A percentile compares a stretch with the other conserved stretches of the same genome.
These are phyloP conservation scores for Knufia petricola DNA, from an alignment of 2,329 filamentous ascomycete genomes.

Conservation along the genomic window DNA sequence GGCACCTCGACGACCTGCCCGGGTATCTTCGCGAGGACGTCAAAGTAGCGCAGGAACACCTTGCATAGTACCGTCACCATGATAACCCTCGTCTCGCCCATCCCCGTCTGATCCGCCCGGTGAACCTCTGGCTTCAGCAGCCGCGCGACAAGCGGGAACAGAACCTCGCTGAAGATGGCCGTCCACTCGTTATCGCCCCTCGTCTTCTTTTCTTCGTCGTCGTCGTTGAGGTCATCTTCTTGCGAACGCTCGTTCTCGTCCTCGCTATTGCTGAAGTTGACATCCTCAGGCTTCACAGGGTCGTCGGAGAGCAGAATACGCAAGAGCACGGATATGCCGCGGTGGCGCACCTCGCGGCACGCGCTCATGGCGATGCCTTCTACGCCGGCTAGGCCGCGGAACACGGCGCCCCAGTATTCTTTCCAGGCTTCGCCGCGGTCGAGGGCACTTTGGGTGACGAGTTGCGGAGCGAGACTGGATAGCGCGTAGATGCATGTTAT, in stretches of 20 bases:
- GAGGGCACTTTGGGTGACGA: constrained; percentile 89
- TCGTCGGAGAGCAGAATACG: constrained; percentile 76
- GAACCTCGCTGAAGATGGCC: constrained; percentile 83
- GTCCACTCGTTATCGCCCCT: constrained; percentile 84
- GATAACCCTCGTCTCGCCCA: constrained; percentile 91
- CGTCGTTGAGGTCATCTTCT: neutral
- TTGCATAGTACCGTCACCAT: constrained; percentile 86
- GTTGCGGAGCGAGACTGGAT: constrained; percentile 67
- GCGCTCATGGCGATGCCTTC: constrained; percentile 63
- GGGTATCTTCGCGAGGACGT: constrained; percentile 53
- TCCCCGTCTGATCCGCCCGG: constrained; percentile 78
- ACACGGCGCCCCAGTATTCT: constrained; percentile 93
- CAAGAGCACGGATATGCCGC: constrained; percentile 79
- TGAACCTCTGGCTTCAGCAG: constrained; percentile 92
- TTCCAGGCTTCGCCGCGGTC: constrained; percentile 90
- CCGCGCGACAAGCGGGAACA: constrained; percentile 81
- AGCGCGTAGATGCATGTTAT: constrained; percentile 73
- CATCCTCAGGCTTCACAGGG: constrained; percentile 34
- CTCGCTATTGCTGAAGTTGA: neutral
- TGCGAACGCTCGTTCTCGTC: neutral
- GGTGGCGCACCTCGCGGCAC: constrained; percentile 81
- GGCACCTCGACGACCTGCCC: constrained; percentile 1
- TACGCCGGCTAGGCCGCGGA: constrained; percentile 77
- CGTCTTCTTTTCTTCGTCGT: neutral
- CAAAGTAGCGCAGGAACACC: constrained; percentile 89